Conservation (phyloP, 208 protist genomes). For the Leishmania amazonensis region DNA sequence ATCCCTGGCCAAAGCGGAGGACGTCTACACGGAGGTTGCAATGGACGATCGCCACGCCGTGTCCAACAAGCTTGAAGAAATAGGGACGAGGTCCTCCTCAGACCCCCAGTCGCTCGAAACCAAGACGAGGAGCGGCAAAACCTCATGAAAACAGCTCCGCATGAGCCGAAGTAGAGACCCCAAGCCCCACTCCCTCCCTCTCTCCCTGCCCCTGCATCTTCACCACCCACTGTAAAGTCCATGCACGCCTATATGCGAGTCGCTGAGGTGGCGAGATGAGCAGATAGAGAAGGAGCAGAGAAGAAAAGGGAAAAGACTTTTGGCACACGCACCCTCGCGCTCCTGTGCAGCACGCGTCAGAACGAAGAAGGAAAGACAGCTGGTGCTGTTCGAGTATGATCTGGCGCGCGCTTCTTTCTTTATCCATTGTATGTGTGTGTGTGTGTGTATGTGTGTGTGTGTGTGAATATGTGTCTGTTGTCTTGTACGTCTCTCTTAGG, state of each 20-base stretch:
- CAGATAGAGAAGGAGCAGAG: not conserved
- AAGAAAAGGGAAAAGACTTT: not conserved
- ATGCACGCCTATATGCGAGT: not conserved
- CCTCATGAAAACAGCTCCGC: not conserved
- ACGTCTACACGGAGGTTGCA: not conserved
- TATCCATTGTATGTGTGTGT: not conserved
- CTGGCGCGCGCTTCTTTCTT: conserved; percentile 6
- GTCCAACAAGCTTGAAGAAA: not conserved
- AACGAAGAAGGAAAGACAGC: not conserved
- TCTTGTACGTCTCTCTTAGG: not conserved
- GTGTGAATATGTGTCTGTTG: not conserved
- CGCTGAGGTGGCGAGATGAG: not conserved
- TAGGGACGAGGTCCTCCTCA: not conserved
- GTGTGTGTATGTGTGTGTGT: not conserved
- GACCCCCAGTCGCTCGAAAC: not conserved
- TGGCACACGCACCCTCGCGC: not conserved
- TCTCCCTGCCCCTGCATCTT: not conserved
- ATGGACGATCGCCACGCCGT: not conserved
- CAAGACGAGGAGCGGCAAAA: not conserved
- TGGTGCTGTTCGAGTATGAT: not conserved
- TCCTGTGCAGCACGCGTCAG: not conserved
- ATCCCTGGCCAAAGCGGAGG: not conserved
- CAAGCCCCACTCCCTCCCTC: no score
- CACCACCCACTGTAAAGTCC: not conserved
- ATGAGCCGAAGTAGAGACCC: not conserved